Evolutionary conservation across 176 grass and related monocot genomes (phyloP).

Genomic region (Canna indica): DNA sequence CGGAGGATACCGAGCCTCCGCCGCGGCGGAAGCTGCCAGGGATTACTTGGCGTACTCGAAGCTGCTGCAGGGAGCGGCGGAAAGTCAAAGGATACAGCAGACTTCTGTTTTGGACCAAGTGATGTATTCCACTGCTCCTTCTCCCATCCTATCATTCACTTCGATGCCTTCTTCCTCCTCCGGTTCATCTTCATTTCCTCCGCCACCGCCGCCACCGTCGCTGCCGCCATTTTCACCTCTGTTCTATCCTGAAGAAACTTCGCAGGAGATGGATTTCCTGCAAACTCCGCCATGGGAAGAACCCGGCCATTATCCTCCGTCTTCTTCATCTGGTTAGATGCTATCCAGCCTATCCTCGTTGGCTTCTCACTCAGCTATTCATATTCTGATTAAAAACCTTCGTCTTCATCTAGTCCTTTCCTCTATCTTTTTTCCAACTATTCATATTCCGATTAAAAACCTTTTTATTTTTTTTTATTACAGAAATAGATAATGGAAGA

Average conservation of each 20-base stretch:
- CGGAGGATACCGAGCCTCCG: too few species aligned
- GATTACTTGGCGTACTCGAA: neutral
- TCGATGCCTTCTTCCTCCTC: neutral
- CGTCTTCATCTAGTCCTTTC: too few species aligned
- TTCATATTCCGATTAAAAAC: too few species aligned
- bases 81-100: neutral
- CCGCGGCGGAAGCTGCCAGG: neutral
- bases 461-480: too few species aligned
- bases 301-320: neutral
- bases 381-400: too few species aligned
- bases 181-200: neutral
- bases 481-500: too few species aligned
- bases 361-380: too few species aligned
- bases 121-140: neutral
- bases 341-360: too few species aligned
- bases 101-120: neutral
- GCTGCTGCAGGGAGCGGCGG: neutral
- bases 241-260: neutral
- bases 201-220: neutral
- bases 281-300: neutral
- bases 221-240: neutral
- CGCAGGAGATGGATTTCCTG: neutral
- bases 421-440: too few species aligned
- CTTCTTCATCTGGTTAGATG: slow-evolving; percentile 2
- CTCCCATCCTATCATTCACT: neutral